These are phyloP conservation scores for Mycena albidolilacea DNA, from an alignment of 768 basidiomycete genomes.

Conservation along the genomic window DNA sequence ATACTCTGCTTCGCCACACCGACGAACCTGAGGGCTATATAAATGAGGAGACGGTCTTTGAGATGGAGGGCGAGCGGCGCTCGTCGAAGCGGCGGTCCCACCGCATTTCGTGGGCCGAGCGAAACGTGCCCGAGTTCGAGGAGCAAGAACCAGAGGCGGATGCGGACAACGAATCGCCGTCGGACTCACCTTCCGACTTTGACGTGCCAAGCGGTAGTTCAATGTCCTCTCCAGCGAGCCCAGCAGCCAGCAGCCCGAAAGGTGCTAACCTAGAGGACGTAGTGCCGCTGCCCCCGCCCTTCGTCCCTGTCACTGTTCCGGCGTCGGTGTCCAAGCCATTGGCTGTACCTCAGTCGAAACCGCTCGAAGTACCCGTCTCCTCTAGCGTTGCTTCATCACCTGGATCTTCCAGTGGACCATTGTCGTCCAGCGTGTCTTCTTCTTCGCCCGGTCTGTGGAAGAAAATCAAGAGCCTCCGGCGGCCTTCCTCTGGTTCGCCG, in stretches of 20 bases:
- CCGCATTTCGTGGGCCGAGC: constrained; percentile 41
- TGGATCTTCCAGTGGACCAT: background rate
- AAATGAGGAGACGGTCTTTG: constrained; percentile 52
- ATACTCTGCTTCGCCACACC: constrained; percentile 47
- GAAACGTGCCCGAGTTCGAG: constrained; percentile 28
- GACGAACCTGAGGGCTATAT: constrained; percentile 43
- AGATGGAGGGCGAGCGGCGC: constrained; percentile 52
- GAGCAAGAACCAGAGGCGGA: constrained; percentile 8
- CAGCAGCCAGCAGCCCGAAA: background rate
- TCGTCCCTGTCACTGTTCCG: constrained; percentile 8
- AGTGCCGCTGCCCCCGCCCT: constrained; percentile 10
- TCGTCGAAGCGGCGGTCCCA: constrained; percentile 33
- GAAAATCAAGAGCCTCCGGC: constrained; percentile 44
- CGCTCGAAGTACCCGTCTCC: constrained; percentile 26
- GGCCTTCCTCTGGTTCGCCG: background rate
- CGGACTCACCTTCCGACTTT: constrained; percentile 15
- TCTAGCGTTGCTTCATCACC: constrained; percentile 30
- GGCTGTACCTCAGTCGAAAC: constrained; percentile 10
- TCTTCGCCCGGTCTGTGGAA: constrained; percentile 52
- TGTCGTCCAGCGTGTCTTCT: constrained; percentile 31
- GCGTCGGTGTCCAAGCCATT: constrained; percentile 19
- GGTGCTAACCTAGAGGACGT: background rate
- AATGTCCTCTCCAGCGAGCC: constrained; percentile 19
- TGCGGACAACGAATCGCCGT: constrained; percentile 13
- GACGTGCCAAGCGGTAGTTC: constrained; percentile 15